These are phyloP conservation scores for Aspergillus sojae DNA, from an alignment of 2,329 filamentous ascomycete genomes.

Conservation along the genomic window DNA sequence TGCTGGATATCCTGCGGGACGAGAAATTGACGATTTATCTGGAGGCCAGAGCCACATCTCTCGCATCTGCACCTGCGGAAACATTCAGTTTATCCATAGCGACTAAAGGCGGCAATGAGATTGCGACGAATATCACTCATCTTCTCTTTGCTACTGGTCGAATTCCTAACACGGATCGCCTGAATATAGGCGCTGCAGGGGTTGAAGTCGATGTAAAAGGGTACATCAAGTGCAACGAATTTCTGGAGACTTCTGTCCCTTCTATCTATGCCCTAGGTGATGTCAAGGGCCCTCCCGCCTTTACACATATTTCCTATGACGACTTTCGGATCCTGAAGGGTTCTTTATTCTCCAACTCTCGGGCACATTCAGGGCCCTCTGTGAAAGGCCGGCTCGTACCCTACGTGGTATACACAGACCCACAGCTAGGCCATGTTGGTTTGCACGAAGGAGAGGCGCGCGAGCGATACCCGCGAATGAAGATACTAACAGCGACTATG, in stretches of 20 bases:
- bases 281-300: slow-evolving; percentile 10
- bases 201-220: background rate
- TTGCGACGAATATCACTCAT: background rate
- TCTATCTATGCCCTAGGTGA: slow-evolving; percentile 9
- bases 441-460: slow-evolving; percentile 12
- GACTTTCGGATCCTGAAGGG: slow-evolving; percentile 7
- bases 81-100: background rate
- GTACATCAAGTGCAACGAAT: background rate
- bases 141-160: background rate
- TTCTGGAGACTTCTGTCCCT: slow-evolving; percentile 6
- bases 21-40: background rate
- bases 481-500: background rate
- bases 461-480: background rate
- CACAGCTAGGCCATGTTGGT: slow-evolving; percentile 11
- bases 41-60: background rate
- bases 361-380: background rate
- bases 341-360: background rate
- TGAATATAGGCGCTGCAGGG: background rate
- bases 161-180: background rate
- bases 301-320: slow-evolving; percentile 13
- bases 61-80: background rate
- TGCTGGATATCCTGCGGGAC: background rate
- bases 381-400: slow-evolving; percentile 2
- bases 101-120: background rate
- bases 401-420: slow-evolving; percentile 13